phyloP scores from a whole-genome alignment of 2,329 filamentous ascomycete species.

The Elsinoe perseae region DNA sequence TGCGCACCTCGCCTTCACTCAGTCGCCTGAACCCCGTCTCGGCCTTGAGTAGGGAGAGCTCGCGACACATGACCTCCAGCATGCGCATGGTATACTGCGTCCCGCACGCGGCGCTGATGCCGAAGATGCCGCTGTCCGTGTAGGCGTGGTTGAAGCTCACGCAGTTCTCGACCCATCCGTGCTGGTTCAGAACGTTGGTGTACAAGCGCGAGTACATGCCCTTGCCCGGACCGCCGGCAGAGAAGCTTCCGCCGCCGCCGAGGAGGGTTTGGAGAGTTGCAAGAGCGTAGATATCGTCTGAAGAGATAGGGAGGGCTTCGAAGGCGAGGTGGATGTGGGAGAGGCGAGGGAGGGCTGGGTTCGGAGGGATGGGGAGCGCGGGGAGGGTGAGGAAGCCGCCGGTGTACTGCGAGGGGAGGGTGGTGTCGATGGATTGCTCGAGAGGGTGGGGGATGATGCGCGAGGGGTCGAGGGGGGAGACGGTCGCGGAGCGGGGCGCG shows the following conservation, averaged over 20 bases:
- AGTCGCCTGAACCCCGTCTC: constrained; percentile 68
- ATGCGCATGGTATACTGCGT: constrained; percentile 74
- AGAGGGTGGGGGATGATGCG: constrained; percentile 35
- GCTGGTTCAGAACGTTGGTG: constrained; percentile 95
- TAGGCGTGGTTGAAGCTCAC: constrained; percentile 96
- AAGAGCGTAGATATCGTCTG: constrained; percentile 89
- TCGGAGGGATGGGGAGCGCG: constrained; percentile 66
- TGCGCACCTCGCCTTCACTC: constrained; percentile 68
- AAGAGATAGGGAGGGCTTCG: constrained; percentile 83
- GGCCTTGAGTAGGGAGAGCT: constrained; percentile 84
- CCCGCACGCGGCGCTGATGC: constrained; percentile 79
- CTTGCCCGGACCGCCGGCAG: constrained; percentile 91
- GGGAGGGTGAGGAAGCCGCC: constrained; percentile 87
- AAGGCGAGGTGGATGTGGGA: constrained; percentile 95
- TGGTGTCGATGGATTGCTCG: constrained; percentile 49
- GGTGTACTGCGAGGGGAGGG: constrained; percentile 70
- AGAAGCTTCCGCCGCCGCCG: constrained; percentile 92
- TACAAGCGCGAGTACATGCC: constrained; percentile 98
- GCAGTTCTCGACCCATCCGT: constrained; percentile 95
- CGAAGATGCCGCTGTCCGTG: constrained; percentile 90
- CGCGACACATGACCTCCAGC: constrained; percentile 88
- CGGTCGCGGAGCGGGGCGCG: constrained; percentile 54
- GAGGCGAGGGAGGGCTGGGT: constrained; percentile 69
- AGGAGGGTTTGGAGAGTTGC: constrained; percentile 93
- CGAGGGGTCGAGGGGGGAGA: constrained; percentile 46